phyloP scores from a whole-genome alignment of 805 yeast genomes.

The Zygoascus biomembranicola region DNA sequence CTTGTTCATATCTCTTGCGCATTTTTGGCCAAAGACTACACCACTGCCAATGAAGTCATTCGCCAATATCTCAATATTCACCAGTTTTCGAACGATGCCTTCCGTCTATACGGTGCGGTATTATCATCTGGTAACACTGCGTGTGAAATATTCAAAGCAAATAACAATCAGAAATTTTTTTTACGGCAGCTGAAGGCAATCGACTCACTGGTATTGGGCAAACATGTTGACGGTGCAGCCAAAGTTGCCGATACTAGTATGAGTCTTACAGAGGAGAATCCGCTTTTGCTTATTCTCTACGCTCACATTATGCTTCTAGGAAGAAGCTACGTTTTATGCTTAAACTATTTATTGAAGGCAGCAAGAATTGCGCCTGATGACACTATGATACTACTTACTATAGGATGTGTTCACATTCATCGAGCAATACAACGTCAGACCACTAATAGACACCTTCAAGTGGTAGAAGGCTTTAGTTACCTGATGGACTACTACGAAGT shows the following conservation, averaged over 20 bases:
- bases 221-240: conserved; percentile 69
- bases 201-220: conserved; percentile 55
- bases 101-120: conserved; percentile 58
- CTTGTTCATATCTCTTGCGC: conserved; percentile 62
- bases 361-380: conserved; percentile 61
- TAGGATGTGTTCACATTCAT: conserved; percentile 78
- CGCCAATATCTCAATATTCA: conserved; percentile 56
- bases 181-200: conserved; percentile 83
- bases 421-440: conserved; percentile 89
- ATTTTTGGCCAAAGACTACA: conserved; percentile 41
- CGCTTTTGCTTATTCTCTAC: conserved; percentile 70
- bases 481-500: conserved; percentile 60
- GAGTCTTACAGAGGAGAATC: conserved; percentile 28
- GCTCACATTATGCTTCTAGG: conserved; percentile 74
- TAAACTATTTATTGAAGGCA: conserved; percentile 68
- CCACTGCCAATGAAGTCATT: conserved; percentile 46
- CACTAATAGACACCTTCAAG: conserved; percentile 74
- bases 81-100: conserved; percentile 67
- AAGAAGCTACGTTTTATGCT: conserved; percentile 72
- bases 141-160: conserved; percentile 55
- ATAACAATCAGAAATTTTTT: conserved; percentile 84
- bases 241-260: conserved; percentile 35
- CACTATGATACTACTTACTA: conserved; percentile 65
- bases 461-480: conserved; percentile 79
- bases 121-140: conserved; percentile 55